Evolutionary conservation across 2,329 filamentous ascomycete genomes (phyloP), one percentile per base, ranked within the genome.

Genomic region (Calonectria pauciramosa): DNA sequence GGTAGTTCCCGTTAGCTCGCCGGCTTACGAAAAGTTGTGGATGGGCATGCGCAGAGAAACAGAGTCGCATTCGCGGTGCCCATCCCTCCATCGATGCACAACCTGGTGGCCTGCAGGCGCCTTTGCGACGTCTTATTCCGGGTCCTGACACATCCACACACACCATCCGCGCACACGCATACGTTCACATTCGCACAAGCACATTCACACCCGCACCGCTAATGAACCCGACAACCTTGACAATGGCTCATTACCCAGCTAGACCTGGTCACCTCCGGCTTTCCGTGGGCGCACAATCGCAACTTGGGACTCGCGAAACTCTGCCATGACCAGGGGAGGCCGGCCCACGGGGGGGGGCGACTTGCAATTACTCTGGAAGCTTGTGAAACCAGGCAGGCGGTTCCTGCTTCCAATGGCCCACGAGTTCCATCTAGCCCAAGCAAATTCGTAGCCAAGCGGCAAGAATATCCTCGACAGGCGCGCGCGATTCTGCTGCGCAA

Each of bases 141-240:
- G 65, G 56, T 68, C 63, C 64, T 74, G 68, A 65, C 63, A 68
- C 64, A 74, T 71, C 71, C 66, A 73, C 71, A 59, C 65, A 63
- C 70, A 65, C 66, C 20, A 23, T 49, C 34, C 52, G 52, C 64
- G 56, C 76, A 75, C 71, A 72, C 72, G 68, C 72, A 72, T 70
- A 77, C 79, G 28, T 70, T 70, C 76, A 75, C 38, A 54, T 36
- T 47, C 51, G 59, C 68, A 60, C 56, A 41, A 32, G 32, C 56
- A 63, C 56, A 63, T 26, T 63, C 56, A 72, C 72, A 78, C 79
- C 30, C 72, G 71, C 74, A 72, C 77, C 75, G 73, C 80, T 77
- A 64, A 68, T 68, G 63, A 63, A 63, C 67, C 60, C 71, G 51
- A 71, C 56, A 70, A 75, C 68, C 76, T 76, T 80, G 71, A 73